These are phyloP conservation scores for Dissophora globulifera DNA, from an alignment of 192 early-diverging fungal species.

Conservation along the genomic window DNA sequence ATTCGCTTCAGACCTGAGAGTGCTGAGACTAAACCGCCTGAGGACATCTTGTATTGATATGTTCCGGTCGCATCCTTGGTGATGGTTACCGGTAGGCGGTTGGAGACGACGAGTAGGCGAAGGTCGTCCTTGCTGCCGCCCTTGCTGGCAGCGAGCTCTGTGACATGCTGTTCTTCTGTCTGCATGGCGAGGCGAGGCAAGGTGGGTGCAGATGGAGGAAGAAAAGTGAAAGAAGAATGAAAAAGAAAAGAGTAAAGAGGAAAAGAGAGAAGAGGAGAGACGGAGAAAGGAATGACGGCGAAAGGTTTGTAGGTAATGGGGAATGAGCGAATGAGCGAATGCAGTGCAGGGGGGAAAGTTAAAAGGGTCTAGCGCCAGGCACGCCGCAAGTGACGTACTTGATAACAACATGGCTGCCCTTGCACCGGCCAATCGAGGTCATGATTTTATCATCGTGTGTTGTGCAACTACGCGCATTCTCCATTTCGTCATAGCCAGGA, in stretches of 20 bases:
- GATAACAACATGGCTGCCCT: no score
- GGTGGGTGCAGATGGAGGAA: background rate
- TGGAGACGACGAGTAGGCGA: constrained; percentile 92
- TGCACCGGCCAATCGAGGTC: no score
- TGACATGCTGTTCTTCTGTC: background rate
- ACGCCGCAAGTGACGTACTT: no score
- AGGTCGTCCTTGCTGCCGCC: constrained; percentile 32
- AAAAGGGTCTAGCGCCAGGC: no score
- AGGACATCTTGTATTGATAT: constrained; percentile 82
- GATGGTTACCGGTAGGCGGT: constrained; percentile 95
- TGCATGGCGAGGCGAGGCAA: background rate
- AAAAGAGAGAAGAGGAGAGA: background rate
- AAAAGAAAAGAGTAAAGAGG: background rate
- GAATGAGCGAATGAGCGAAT: background rate
- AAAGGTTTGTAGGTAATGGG: background rate
- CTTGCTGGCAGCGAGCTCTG: background rate
- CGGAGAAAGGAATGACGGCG: background rate
- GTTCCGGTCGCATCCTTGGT: constrained; percentile 64
- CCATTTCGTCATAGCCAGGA: no score
- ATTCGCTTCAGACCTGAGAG: constrained; percentile 93
- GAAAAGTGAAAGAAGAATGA: background rate
- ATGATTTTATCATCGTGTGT: no score
- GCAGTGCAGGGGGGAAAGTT: background rate
- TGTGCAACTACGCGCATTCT: no score
- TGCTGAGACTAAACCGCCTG: constrained; percentile 96